These are phyloP conservation scores for Ophiostoma perfectum DNA, from an alignment of 2,329 filamentous ascomycete species.

Conservation along the genomic window DNA sequence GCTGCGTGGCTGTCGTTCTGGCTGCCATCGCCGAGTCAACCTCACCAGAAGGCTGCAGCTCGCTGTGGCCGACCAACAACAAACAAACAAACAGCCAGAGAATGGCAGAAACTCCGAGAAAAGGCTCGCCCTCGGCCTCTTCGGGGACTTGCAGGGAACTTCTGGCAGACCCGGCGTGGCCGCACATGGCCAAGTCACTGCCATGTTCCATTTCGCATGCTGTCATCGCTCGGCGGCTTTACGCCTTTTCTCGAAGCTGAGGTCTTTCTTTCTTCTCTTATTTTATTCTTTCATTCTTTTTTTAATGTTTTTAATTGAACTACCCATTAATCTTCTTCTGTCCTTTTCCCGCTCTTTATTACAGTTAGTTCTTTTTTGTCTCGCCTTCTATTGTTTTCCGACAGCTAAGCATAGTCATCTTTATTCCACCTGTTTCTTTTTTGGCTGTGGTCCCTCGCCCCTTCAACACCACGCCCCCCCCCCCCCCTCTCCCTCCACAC, in stretches of 20 bases:
- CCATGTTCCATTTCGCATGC: neutral
- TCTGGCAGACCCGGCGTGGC: neutral
- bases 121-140: neutral
- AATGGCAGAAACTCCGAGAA: neutral
- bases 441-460: neutral
- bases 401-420: too few relatives aligned
- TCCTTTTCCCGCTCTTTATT: too few relatives aligned
- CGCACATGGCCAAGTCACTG: neutral
- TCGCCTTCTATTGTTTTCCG: neutral
- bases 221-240: neutral
- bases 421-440: conserved; percentile 4
- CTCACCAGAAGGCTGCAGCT: conserved; percentile 1
- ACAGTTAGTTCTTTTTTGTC: neutral
- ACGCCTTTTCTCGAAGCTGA: neutral
- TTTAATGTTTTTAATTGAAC: neutral
- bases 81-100: neutral
- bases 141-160: neutral
- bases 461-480: conserved; percentile 1
- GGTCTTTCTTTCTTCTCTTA: neutral
- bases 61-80: neutral
- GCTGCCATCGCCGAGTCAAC: conserved; percentile 1
- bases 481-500: neutral
- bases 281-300: neutral
- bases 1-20: neutral
- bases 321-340: neutral